Percentiles rank a stretch among this genome's conserved stretches.
These are phyloP conservation scores for Umbelopsis ramanniana DNA, from an alignment of 192 early-diverging fungal genomes.

Conservation along the genomic window DNA sequence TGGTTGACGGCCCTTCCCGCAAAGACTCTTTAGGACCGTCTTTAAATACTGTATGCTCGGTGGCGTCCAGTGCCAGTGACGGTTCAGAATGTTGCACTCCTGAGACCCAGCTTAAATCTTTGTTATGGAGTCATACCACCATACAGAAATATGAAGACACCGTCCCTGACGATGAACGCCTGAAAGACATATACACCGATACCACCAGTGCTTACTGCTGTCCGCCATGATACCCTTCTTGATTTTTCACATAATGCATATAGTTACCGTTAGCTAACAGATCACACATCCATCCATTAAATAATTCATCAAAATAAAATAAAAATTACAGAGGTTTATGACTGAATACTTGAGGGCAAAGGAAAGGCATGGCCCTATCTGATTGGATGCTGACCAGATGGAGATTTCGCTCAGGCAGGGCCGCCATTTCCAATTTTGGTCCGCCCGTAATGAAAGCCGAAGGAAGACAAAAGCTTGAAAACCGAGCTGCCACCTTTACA, in stretches of 20 bases:
- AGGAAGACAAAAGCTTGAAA: neutral
- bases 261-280: too few species aligned
- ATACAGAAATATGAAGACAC: neutral
- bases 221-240: constrained; percentile 13
- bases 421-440: neutral
- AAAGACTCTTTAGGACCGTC: neutral
- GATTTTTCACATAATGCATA: too few species aligned
- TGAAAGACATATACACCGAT: constrained; percentile 4
- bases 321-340: neutral
- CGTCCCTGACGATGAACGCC: neutral
- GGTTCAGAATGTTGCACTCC: constrained; percentile 7
- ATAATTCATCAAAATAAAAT: too few species aligned
- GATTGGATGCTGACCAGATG: neutral
- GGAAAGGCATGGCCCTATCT: neutral
- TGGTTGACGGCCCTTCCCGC: neutral
- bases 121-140: neutral
- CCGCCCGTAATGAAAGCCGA: neutral
- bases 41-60: neutral
- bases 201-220: neutral
- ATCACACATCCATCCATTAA: too few species aligned
- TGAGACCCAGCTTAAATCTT: constrained; percentile 1
- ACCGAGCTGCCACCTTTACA: neutral
- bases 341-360: neutral
- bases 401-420: neutral
- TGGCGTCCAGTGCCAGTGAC: neutral